Evolutionary conservation across 768 basidiomycete genomes (phyloP).

Genomic region (Lyophyllum shimeji): DNA sequence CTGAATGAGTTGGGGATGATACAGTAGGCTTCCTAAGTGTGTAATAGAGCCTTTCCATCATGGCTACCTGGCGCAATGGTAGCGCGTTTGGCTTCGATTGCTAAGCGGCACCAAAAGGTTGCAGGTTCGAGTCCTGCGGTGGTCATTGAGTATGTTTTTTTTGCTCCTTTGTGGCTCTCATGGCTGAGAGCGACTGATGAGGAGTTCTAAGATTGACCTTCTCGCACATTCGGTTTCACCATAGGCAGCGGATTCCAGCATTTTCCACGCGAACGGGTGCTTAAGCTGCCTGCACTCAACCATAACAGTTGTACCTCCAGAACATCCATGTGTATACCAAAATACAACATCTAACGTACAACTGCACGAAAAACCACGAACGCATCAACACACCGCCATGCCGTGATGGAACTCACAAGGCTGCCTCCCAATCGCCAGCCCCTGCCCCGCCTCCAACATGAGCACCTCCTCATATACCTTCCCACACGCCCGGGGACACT

Average conservation of each 20-base stretch:
- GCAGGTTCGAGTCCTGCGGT: constrained; percentile 76
- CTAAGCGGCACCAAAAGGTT: constrained; percentile 83
- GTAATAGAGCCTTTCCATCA: too few relatives aligned
- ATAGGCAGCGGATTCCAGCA: too few relatives aligned
- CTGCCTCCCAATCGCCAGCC: constrained; percentile 56
- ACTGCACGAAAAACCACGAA: background rate
- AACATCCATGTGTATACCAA: background rate
- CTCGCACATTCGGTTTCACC: too few relatives aligned
- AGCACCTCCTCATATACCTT: constrained; percentile 28
- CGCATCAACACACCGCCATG: constrained; percentile 21
- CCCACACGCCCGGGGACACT: constrained; percentile 26
- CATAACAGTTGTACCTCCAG: background rate
- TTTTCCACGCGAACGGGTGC: too few relatives aligned
- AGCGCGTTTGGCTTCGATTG: constrained; percentile 94
- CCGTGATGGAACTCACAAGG: constrained; percentile 64
- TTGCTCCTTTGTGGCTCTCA: too few relatives aligned
- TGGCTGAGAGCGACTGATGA: too few relatives aligned
- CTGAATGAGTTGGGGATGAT: too few relatives aligned
- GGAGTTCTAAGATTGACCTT: too few relatives aligned
- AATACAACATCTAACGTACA: constrained; percentile 7
- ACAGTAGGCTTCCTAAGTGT: too few relatives aligned
- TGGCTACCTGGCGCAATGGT: constrained; percentile 70
- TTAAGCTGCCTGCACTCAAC: background rate
- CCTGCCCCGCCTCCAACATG: constrained; percentile 41
- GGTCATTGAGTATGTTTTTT: background rate